phyloP scores from a whole-genome alignment of 106 monocot genomes.

The Platanthera guangdongensis region DNA sequence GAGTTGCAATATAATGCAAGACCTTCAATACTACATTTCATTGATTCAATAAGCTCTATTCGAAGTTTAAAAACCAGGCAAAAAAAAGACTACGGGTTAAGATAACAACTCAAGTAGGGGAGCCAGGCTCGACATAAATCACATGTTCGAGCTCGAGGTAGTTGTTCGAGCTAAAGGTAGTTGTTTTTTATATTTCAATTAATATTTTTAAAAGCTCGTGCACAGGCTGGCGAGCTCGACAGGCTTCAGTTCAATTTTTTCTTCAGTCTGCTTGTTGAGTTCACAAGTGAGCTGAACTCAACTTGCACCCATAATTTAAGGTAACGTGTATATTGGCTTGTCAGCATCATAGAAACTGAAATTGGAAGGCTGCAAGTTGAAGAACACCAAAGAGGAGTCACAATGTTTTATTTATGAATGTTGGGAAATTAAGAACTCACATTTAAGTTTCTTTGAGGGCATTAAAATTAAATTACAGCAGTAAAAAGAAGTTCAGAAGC shows the following conservation, averaged over 20 bases:
- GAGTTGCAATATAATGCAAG: neutral
- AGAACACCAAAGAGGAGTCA: neutral
- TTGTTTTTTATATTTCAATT: too few relatives aligned
- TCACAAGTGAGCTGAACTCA: neutral
- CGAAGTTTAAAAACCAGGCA: neutral
- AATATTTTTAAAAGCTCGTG: too few relatives aligned
- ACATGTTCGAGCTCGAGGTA: too few relatives aligned
- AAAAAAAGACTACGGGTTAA: neutral
- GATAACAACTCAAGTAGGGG: too few relatives aligned
- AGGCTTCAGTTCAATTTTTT: too few relatives aligned
- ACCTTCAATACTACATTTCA: neutral
- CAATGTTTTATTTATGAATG: neutral
- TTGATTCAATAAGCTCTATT: neutral
- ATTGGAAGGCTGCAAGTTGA: slow-evolving; percentile 54
- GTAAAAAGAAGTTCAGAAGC: neutral
- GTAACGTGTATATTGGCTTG: slow-evolving; percentile 79
- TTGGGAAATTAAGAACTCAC: neutral
- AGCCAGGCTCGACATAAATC: too few relatives aligned
- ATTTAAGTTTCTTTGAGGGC: neutral
- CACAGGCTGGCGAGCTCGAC: too few relatives aligned
- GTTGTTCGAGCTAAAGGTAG: too few relatives aligned
- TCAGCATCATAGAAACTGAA: slow-evolving; percentile 91
- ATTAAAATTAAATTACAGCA: neutral
- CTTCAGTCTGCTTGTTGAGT: too few relatives aligned
- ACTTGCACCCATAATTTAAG: neutral